Evolutionary conservation across 2,329 filamentous ascomycete genomes (phyloP), one percentile per base, ranked within the genome.

Genomic region (Paraphaeosphaeria sporulosa): DNA sequence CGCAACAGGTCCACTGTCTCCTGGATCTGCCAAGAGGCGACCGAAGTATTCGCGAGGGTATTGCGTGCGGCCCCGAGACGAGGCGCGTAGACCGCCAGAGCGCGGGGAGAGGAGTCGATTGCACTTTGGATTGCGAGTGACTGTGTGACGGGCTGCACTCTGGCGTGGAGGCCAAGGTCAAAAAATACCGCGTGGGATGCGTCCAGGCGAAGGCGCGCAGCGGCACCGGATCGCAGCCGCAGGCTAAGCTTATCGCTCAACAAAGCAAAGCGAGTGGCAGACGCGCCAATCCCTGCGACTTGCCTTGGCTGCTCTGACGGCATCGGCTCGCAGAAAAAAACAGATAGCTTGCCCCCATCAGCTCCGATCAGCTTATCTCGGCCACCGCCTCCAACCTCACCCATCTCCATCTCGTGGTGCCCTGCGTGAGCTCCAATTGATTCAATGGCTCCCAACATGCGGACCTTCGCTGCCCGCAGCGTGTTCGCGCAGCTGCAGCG

Each of bases 361-460:
- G 55, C 48, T 44, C 43, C 38, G 13, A 36, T 12, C 51, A 58
- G 53, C 63, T 60, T 63, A 61, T 58, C 65, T 60, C 64, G 56
- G 47, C 57, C 62, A 51, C 60, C 47, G 53, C 32, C 10, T 44
- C 38, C 53, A 59, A 59, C 60, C 58, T 19, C 17, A 36, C 44
- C 40, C 57, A 57, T 63, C 61, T 64, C 25, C 55, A 55, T 56
- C 58, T 42, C 54, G 42, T 47, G 21, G 59, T 54, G 57, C 43
- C 55, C 42, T 30, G 43, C 53, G n/a, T 19, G 32, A 19, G 56
- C 47, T 30, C 21, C 56, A 36, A 53, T 47, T 44, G 15, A 36
- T 55, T 21, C 73, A 75, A 78, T 78, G 73, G 72, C 76, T 60
- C 64, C 75, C 66, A 65, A 58, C 62, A 74, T 78, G 75, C 74